These are phyloP conservation scores for Acrocalymma vagum DNA, from an alignment of 2,329 filamentous ascomycete genomes.

Conservation along the genomic window DNA sequence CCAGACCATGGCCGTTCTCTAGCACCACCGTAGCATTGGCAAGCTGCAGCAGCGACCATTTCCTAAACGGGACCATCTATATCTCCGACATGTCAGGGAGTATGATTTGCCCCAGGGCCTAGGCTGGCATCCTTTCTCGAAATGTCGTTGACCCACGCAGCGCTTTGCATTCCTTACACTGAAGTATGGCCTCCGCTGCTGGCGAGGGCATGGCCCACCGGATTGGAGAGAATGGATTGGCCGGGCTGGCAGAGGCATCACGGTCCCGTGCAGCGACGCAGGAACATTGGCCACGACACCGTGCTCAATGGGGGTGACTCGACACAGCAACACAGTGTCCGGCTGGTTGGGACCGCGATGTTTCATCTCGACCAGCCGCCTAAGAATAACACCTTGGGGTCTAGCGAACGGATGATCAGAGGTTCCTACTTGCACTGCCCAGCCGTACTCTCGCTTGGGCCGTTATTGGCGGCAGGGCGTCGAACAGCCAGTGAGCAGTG, in stretches of 20 bases:
- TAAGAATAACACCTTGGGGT: conserved; percentile 48
- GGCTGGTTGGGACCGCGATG: conserved; percentile 41
- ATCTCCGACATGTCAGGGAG: conserved; percentile 51
- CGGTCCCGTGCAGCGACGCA: conserved; percentile 51
- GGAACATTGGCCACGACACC: conserved; percentile 52
- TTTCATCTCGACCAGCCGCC: conserved; percentile 49
- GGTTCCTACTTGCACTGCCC: conserved; percentile 34
- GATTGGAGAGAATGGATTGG: conserved; percentile 36
- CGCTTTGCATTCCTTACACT: conserved; percentile 50
- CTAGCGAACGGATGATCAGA: conserved; percentile 48
- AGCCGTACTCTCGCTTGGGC: conserved; percentile 27
- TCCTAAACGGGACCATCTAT: conserved; percentile 52
- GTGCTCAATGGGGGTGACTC: conserved; percentile 43
- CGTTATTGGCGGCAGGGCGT: conserved; percentile 31
- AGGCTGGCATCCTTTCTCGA: conserved; percentile 44
- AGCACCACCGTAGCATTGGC: conserved; percentile 56
- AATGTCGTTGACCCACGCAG: conserved; percentile 44
- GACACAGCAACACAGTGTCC: conserved; percentile 46
- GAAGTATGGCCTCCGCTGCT: conserved; percentile 33
- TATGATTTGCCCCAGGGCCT: conserved; percentile 45
- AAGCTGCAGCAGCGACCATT: conserved; percentile 56
- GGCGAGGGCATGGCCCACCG: conserved; percentile 31
- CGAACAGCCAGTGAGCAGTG: conserved; percentile 40
- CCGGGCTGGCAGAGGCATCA: conserved; percentile 37
- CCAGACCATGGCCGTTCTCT: conserved; percentile 53